These are phyloP conservation scores for Quercus cerris DNA, from an alignment of 306 rosid species.

Conservation along the genomic window DNA sequence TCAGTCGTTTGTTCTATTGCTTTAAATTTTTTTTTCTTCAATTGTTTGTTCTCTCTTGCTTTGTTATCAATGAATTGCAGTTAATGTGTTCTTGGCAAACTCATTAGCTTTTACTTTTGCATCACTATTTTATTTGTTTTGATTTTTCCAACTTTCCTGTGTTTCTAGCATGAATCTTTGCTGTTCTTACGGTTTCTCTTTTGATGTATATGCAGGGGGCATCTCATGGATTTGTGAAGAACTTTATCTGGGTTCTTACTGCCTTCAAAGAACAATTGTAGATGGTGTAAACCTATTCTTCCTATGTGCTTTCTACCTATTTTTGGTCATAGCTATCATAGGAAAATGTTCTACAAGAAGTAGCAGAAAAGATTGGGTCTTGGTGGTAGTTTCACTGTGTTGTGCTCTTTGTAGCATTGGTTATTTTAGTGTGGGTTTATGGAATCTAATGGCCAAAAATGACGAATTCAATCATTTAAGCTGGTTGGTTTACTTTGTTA, in stretches of 20 bases:
- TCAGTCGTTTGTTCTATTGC: background rate
- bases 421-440: conserved; percentile 34
- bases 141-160: no score
- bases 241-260: no score
- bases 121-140: no score
- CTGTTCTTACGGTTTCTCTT: no score
- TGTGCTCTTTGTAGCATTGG: conserved; percentile 41
- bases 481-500: conserved; percentile 30
- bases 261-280: no score
- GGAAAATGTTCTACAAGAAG: conserved; percentile 13
- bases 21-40: background rate
- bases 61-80: background rate
- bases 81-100: no score
- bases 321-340: conserved; percentile 20
- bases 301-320: background rate
- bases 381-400: conserved; percentile 30
- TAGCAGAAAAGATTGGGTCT: conserved; percentile 22
- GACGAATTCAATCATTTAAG: conserved; percentile 1
- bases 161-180: no score
- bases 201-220: no score
- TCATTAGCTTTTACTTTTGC: no score
- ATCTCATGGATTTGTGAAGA: no score
- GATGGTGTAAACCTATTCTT: no score
- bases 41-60: background rate
- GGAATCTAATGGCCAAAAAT: conserved; percentile 30